Evolutionary conservation across 768 basidiomycete genomes (phyloP).

Genomic region (Pisolithus orientalis): DNA sequence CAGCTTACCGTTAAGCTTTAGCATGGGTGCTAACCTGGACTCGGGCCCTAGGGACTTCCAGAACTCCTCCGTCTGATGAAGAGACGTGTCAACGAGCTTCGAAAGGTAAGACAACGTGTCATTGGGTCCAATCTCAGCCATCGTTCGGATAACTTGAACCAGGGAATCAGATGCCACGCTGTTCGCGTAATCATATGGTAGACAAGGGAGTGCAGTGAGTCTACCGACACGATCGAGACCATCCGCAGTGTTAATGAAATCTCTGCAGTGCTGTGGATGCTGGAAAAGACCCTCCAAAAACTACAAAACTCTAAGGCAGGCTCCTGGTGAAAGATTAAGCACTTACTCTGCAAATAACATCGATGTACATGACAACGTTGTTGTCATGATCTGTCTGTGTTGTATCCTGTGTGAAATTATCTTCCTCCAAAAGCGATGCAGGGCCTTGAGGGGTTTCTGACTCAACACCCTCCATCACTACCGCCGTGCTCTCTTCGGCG

Average conservation of each 20-base stretch:
- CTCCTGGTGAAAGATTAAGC: not conserved
- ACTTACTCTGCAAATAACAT: conserved; percentile 70
- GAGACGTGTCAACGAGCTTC: conserved; percentile 60
- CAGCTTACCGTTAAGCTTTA: conserved; percentile 46
- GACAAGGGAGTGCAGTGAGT: conserved; percentile 75
- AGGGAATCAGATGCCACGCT: conserved; percentile 83
- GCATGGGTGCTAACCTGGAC: conserved; percentile 59
- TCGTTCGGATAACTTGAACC: conserved; percentile 81
- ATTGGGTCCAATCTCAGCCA: conserved; percentile 79
- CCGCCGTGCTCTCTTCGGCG: conserved; percentile 26
- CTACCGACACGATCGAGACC: conserved; percentile 69
- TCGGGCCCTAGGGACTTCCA: conserved; percentile 51
- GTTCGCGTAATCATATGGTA: conserved; percentile 85
- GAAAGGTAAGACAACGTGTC: conserved; percentile 70
- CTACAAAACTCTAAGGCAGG: conserved; percentile 31
- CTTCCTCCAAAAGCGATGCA: conserved; percentile 11
- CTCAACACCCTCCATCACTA: conserved; percentile 44
- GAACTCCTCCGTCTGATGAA: conserved; percentile 63
- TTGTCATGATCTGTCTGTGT: conserved; percentile 62
- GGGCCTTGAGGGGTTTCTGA: conserved; percentile 14
- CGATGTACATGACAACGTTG: conserved; percentile 68
- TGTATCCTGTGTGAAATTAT: conserved; percentile 26
- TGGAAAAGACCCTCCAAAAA: conserved; percentile 95
- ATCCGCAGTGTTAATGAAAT: conserved; percentile 74
- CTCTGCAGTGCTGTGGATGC: conserved; percentile 81